Conservation (phyloP, 2,329 filamentous ascomycete species). For the Colletotrichum magnum region DNA sequence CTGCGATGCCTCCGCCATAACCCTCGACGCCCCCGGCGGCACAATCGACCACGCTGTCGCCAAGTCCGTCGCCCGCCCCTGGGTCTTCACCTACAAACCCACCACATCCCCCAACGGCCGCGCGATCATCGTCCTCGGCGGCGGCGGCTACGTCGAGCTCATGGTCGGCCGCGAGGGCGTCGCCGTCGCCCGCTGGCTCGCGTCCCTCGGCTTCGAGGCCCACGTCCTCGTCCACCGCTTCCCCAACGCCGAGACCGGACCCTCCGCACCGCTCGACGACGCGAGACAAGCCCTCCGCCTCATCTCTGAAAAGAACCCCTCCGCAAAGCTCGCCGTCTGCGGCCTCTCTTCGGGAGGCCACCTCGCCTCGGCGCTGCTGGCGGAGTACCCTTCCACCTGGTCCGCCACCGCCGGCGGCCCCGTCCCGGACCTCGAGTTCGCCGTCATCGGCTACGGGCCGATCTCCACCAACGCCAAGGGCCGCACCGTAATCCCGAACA, state of each 20-base stretch:
- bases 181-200: constrained; percentile 43
- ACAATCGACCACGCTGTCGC: constrained; percentile 40
- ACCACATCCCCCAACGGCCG: constrained; percentile 37
- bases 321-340: constrained; percentile 36
- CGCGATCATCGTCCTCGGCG: constrained; percentile 43
- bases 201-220: constrained; percentile 42
- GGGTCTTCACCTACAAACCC: constrained; percentile 44
- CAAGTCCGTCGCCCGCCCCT: constrained; percentile 40
- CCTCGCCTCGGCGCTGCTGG: constrained; percentile 42
- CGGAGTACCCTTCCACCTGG: constrained; percentile 42
- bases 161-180: constrained; percentile 45
- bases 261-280: constrained; percentile 42
- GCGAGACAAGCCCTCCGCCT: constrained; percentile 42
- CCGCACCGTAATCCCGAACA: constrained; percentile 41
- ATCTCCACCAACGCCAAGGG: constrained; percentile 44
- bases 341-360: constrained; percentile 44
- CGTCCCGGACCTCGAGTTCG: constrained; percentile 39
- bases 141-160: constrained; percentile 44
- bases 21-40: constrained; percentile 32
- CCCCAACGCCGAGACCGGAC: constrained; percentile 39
- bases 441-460: constrained; percentile 44
- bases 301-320: constrained; percentile 17
- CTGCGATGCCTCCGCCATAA: constrained; percentile 38
- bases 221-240: constrained; percentile 45
- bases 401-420: constrained; percentile 21